A percentile compares a stretch with the other conserved stretches of the same genome.
Evolutionary conservation across 305 asterid species (phyloP).

Genomic region (Fraxinus baroniana): DNA sequence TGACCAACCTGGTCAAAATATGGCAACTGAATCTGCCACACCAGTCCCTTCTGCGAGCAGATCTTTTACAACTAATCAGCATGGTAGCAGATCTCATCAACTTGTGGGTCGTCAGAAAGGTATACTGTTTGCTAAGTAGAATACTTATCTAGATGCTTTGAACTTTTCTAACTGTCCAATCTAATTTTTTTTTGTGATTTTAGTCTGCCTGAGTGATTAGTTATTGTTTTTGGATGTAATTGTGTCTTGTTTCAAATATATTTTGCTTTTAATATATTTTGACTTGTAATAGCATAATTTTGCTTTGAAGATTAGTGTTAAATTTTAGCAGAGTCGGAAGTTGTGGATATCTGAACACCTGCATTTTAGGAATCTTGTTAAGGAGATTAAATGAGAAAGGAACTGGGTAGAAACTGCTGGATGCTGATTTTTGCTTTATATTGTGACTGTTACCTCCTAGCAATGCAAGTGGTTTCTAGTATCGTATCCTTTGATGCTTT

Average conservation of each 20-base stretch:
- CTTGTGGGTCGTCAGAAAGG: slow-evolving; percentile 76
- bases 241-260: neutral
- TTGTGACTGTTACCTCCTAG: slow-evolving; percentile 13
- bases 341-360: neutral
- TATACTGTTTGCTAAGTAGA: slow-evolving; percentile 26
- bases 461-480: slow-evolving; percentile 8
- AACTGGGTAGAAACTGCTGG: neutral
- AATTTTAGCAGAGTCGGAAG: neutral
- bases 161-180: neutral
- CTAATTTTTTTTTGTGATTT: neutral
- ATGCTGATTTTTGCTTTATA: slow-evolving; percentile 2
- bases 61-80: slow-evolving; percentile 55
- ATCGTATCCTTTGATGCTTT: neutral
- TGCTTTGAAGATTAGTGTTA: neutral
- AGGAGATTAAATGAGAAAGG: neutral
- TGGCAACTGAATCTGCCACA: slow-evolving; percentile 43
- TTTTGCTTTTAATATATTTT: neutral
- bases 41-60: slow-evolving; percentile 43
- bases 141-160: slow-evolving; percentile 13
- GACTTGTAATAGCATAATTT: neutral
- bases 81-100: slow-evolving; percentile 64
- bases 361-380: neutral
- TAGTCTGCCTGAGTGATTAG: slow-evolving; percentile 4
- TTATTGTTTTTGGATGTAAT: neutral
- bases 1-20: slow-evolving; percentile 51